Base-by-base conservation (phyloP, 2,329 filamentous ascomycete genomes). In the Cryphonectria japonica region DNA sequence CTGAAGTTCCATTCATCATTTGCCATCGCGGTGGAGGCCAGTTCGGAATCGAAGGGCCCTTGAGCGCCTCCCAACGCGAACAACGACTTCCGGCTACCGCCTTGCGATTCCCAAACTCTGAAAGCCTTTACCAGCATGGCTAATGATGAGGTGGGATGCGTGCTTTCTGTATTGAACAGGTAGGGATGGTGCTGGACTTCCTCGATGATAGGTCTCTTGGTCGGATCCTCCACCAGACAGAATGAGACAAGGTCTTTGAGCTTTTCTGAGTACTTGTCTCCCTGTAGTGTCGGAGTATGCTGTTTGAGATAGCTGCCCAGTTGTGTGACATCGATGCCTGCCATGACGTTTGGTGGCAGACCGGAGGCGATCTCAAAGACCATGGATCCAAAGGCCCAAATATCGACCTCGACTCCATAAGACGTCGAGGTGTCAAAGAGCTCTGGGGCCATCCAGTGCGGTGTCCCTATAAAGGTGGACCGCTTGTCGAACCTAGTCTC, bases 391-490 rank as follows among this genome's bases (percentile, higher is more conserved):
- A 93, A 94, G 2, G 93, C 92, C 93, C 93, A 96, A 66, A 95
- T 94, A 76, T 96, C 93, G 60, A 92, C 89, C 76, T 92, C 90
- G 19, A 89, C 91, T 71, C 91, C 91, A 77, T 92, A 92, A 6
- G 89, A 88, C 13, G 87, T 84, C 4, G 87, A 84, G 52, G 87
- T 84, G 70, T 91, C 88, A 75, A 92, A 91, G 16, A 95, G 85
- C 76, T 96, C 93, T 0, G 92, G 92, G 0, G 93, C 92, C 93
- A 96, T 95, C 92, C 93, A 96, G 79, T 95, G 90, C 3, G 91
- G 91, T 0, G 93, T 96, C 32, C 93, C 93, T 69, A 95, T 92
- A 65, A 95, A 91, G 0, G 93, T 95, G 4, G 91, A 91, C 68
- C 93, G 85, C 81, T 96, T 96, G 76, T 92, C 90, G 69, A 90